Evolutionary conservation across 306 rosid species (phyloP).

Genomic region (barrel medic (Medicago truncatula)): MtrunA17r5.0-ANR NC_053046.1:40624001-40624500

Average conservation of each 20-base stretch:
- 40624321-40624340: conserved; percentile 25
- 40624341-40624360: conserved; percentile 25
- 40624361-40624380: conserved; percentile 30
- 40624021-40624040: background rate
- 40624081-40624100: too few species aligned
- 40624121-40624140: too few species aligned
- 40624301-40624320: conserved; percentile 1
- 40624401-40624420: conserved; percentile 59
- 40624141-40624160: too few species aligned
- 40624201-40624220: background rate
- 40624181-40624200: too few species aligned
- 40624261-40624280: background rate
- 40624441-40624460: conserved; percentile 66
- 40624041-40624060: background rate
- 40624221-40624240: background rate
- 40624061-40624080: too few species aligned
- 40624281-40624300: background rate
- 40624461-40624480: conserved; percentile 45
- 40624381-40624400: conserved; percentile 16
- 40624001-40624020: background rate
- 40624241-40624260: background rate
- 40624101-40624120: too few species aligned
- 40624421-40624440: conserved; percentile 70
- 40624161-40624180: too few species aligned
- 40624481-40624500: conserved; percentile 79